phyloP scores from a whole-genome alignment of 306 rosid species.

The Medicago lupulina region DNA sequence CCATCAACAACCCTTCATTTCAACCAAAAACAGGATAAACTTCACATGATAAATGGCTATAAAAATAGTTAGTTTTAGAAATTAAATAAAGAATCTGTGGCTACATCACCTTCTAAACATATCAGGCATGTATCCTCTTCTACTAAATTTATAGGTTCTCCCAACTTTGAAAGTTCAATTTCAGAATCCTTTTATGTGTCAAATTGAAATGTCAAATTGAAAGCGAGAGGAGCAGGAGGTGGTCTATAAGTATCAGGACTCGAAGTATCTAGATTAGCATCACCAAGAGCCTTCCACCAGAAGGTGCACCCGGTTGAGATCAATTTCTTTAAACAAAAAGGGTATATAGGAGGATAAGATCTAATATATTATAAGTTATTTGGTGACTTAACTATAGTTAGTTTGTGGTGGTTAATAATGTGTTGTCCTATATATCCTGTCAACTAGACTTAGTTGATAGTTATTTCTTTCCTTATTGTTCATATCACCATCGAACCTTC shows the following conservation, averaged over 20 bases:
- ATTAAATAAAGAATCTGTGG: too few relatives aligned
- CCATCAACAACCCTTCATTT: too few relatives aligned
- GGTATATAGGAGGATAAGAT: not conserved
- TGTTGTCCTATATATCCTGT: too few relatives aligned
- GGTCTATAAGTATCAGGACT: slow-evolving; percentile 88
- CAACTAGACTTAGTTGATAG: too few relatives aligned
- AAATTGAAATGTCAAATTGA: slow-evolving; percentile 61
- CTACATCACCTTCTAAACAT: slow-evolving; percentile 99
- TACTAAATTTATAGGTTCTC: slow-evolving; percentile 53
- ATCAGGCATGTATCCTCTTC: slow-evolving; percentile 90
- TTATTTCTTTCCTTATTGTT: too few relatives aligned
- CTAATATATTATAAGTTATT: not conserved
- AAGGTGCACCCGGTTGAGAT: slow-evolving; percentile 57
- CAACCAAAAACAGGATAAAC: too few relatives aligned
- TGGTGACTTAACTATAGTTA: not conserved
- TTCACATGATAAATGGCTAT: too few relatives aligned
- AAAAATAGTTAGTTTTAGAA: too few relatives aligned
- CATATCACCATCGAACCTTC: too few relatives aligned
- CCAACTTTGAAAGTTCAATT: slow-evolving; percentile 66
- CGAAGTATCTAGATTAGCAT: slow-evolving; percentile 85
- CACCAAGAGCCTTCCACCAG: slow-evolving; percentile 78
- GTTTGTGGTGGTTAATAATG: too few relatives aligned
- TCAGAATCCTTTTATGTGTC: slow-evolving; percentile 60
- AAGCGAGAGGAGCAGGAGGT: slow-evolving; percentile 89
- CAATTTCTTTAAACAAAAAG: not conserved